Conservation (phyloP, 768 basidiomycete genomes). For the Phanerochaete sordida region DNA sequence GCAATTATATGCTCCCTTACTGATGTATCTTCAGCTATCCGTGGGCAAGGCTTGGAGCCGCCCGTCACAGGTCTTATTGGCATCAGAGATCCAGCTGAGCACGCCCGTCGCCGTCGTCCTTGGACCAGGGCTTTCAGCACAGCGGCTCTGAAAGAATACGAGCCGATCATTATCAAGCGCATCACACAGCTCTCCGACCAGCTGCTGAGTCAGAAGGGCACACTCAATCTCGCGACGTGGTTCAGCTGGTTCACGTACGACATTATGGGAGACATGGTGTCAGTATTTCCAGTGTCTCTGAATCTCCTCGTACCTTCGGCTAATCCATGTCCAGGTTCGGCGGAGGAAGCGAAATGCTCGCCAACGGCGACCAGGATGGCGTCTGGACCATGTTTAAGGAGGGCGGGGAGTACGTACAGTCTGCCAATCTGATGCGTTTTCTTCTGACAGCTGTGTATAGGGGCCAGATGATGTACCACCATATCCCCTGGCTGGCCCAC, state of each 20-base stretch:
- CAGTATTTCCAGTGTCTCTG: too few species aligned
- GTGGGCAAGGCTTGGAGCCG: neutral
- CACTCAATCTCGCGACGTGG: conserved; percentile 21
- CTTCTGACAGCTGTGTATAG: neutral
- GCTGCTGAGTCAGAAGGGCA: neutral
- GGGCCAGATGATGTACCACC: neutral
- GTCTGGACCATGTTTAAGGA: conserved; percentile 27
- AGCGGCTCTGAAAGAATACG: conserved; percentile 25
- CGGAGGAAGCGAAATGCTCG: conserved; percentile 35
- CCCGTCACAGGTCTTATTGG: neutral
- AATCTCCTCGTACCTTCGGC: neutral
- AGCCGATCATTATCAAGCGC: conserved; percentile 15
- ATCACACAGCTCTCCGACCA: conserved; percentile 14
- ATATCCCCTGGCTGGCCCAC: conserved; percentile 7
- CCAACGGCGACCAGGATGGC: conserved; percentile 23
- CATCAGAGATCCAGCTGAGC: conserved; percentile 19
- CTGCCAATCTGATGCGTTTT: too few species aligned
- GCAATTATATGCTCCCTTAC: neutral
- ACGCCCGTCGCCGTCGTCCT: conserved; percentile 22
- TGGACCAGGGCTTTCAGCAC: conserved; percentile 29
- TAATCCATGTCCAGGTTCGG: conserved; percentile 22
- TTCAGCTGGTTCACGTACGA: conserved; percentile 16
- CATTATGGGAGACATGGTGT: conserved; percentile 13
- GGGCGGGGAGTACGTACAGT: conserved; percentile 36
- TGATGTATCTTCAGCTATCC: neutral